phyloP scores from a whole-genome alignment of 257 asterid species.

The Ajuga chamaepitys region DNA sequence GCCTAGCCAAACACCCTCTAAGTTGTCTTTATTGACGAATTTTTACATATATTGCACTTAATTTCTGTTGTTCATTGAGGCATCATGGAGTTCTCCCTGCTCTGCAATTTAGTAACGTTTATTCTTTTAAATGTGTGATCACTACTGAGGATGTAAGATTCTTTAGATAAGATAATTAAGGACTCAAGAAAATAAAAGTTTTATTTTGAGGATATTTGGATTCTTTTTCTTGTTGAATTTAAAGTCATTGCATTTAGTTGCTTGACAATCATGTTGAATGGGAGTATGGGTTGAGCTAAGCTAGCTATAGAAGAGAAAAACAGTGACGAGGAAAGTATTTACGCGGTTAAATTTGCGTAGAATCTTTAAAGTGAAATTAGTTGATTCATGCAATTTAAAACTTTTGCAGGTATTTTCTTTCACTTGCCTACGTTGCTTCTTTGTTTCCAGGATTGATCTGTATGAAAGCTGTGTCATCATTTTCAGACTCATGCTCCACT shows the following conservation, averaged over 20 bases:
- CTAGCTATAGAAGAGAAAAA: background rate
- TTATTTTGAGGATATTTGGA: background rate
- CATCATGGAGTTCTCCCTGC: background rate
- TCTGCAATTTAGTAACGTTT: background rate
- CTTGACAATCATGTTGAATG: background rate
- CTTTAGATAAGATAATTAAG: background rate
- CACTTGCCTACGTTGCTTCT: slow-evolving; percentile 92
- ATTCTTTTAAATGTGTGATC: background rate
- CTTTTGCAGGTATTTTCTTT: slow-evolving; percentile 88
- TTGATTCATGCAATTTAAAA: slow-evolving; percentile 35
- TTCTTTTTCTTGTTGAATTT: background rate
- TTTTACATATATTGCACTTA: background rate
- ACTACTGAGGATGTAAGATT: background rate
- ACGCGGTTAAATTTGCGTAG: background rate
- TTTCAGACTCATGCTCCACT: slow-evolving; percentile 62
- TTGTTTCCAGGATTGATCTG: slow-evolving; percentile 68
- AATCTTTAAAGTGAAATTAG: slow-evolving; percentile 9
- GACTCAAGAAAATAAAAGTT: background rate
- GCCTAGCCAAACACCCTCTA: too few relatives aligned
- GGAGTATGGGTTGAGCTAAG: background rate
- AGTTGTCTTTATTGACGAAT: background rate
- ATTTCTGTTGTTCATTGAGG: background rate
- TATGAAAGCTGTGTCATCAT: slow-evolving; percentile 37
- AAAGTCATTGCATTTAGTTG: background rate
- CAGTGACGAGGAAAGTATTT: background rate